These are phyloP conservation scores for Vachellia pachyceras DNA, from an alignment of 306 rosid species.

Conservation along the genomic window DNA sequence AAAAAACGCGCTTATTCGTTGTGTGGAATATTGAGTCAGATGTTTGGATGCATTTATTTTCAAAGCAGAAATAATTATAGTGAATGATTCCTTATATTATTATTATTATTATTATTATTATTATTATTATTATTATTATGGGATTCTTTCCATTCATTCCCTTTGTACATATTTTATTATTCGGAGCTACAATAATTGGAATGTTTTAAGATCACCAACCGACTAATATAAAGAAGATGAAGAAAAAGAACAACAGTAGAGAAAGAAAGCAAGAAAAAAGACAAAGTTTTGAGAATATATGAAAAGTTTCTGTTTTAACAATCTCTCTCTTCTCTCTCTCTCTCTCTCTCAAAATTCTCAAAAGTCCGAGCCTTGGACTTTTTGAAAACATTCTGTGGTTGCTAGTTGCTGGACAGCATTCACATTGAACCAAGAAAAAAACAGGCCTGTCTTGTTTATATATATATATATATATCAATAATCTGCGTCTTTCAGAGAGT, in stretches of 20 bases:
- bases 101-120: no score
- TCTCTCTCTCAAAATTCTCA: not conserved
- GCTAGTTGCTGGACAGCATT: conserved; percentile 27
- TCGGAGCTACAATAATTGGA: conserved; percentile 9
- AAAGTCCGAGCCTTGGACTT: conserved; percentile 38
- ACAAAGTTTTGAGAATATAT: conserved; percentile 32
- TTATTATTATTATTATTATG: no score
- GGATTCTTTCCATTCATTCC: not conserved
- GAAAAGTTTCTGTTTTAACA: conserved; percentile 33
- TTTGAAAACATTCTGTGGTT: conserved; percentile 40
- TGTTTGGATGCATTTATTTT: conserved; percentile 21
- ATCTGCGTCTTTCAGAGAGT: not conserved
- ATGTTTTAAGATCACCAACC: conserved; percentile 29
- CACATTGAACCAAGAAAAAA: conserved; percentile 22
- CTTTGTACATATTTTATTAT: not conserved
- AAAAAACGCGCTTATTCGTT: no score
- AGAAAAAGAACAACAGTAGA: not conserved
- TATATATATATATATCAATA: not conserved
- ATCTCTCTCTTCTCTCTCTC: no score
- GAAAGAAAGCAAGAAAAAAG: not conserved
- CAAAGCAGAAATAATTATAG: not conserved
- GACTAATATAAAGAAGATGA: no score
- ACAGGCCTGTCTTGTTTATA: not conserved
- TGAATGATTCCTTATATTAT: not conserved
- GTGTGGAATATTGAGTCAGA: not conserved